Conservation (phyloP, 768 basidiomycete genomes). For the Leccinellum rugosiceps region DNA sequence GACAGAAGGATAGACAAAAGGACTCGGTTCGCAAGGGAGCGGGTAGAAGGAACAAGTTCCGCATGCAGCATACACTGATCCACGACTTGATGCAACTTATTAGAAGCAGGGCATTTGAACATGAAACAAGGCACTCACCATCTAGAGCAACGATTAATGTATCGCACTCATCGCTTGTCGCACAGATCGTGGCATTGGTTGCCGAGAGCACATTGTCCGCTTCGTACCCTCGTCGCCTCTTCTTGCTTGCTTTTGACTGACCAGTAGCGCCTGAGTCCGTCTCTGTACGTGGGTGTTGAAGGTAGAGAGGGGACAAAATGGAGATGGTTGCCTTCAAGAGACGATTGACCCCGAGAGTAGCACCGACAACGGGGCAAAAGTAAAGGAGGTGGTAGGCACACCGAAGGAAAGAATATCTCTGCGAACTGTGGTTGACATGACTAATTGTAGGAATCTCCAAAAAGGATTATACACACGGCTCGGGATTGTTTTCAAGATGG, state of each 20-base stretch:
- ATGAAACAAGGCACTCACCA: conserved; percentile 40
- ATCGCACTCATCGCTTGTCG: conserved; percentile 48
- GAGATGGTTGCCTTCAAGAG: conserved; percentile 53
- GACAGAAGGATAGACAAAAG: conserved; percentile 55
- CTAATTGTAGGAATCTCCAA: not conserved
- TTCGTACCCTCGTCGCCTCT: conserved; percentile 67
- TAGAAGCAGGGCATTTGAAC: not conserved
- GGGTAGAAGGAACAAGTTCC: conserved; percentile 48
- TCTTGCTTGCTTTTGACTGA: conserved; percentile 57
- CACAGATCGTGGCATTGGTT: conserved; percentile 45
- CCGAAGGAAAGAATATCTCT: conserved; percentile 43
- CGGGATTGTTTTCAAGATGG: conserved; percentile 57
- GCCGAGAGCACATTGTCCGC: conserved; percentile 69
- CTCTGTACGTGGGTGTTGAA: conserved; percentile 34
- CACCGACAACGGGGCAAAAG: conserved; percentile 44
- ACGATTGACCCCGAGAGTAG: conserved; percentile 48
- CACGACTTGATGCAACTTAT: conserved; percentile 42
- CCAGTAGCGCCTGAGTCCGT: conserved; percentile 16
- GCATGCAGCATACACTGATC: conserved; percentile 46
- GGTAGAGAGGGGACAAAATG: conserved; percentile 46
- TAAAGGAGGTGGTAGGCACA: conserved; percentile 43
- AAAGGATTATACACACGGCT: conserved; percentile 38
- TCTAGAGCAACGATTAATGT: conserved; percentile 52
- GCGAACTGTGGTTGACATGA: conserved; percentile 25
- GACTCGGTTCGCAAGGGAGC: conserved; percentile 58